These are phyloP conservation scores for Sequoia sempervirens DNA, from an alignment of 75 land plant genomes.

Conservation along the genomic window DNA sequence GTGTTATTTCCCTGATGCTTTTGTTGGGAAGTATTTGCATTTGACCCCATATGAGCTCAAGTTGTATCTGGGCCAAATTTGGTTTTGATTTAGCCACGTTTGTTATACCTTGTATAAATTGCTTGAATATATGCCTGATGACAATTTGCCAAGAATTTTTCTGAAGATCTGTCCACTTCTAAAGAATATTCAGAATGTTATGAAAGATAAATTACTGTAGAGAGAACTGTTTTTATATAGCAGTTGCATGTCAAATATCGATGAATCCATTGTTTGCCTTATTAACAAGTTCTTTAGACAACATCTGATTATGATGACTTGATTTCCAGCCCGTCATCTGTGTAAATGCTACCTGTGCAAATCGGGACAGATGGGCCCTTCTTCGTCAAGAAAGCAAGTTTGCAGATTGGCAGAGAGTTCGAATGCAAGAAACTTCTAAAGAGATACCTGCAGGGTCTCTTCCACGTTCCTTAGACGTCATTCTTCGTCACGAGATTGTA, in stretches of 20 bases:
- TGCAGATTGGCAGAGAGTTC: conserved; percentile 96
- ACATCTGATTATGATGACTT: not conserved
- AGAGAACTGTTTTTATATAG: not conserved
- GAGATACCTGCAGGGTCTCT: conserved; percentile 99
- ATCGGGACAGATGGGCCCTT: conserved; percentile 75
- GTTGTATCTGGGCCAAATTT: not conserved
- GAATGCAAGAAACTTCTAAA: conserved; percentile 95
- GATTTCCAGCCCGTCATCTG: conserved; percentile 77
- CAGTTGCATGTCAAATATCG: not conserved
- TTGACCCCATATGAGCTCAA: not conserved
- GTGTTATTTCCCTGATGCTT: not conserved
- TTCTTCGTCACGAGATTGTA: conserved; percentile 96
- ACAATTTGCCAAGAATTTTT: not conserved
- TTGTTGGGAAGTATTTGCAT: not conserved
- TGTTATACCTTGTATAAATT: too few species aligned
- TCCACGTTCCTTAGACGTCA: conserved; percentile 97
- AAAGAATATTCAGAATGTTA: not conserved
- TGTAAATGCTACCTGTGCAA: conserved; percentile 79
- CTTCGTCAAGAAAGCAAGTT: conserved; percentile 94
- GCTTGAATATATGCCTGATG: not conserved
- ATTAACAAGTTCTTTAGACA: not conserved
- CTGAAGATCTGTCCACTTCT: not conserved
- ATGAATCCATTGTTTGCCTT: not conserved
- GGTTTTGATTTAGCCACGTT: not conserved
- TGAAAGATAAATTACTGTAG: not conserved